A percentile compares a stretch with the other conserved stretches of the same genome.
These are phyloP conservation scores for Neurospora tetrasperma DNA, from an alignment of 495 filamentous ascomycete species.

Conservation along the genomic window DNA sequence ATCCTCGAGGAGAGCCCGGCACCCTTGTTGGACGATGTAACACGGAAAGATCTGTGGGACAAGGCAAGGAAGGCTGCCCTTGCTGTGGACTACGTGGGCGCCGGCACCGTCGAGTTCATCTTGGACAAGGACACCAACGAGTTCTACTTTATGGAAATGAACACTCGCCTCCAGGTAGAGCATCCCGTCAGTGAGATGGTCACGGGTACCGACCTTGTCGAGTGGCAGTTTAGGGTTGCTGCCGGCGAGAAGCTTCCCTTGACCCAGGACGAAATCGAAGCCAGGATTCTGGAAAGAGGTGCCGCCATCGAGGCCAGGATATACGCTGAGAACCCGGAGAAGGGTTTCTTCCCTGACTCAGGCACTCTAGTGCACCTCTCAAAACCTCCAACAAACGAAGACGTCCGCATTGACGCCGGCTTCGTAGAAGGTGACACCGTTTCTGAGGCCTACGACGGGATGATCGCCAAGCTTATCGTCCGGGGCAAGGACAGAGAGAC, in stretches of 20 bases:
- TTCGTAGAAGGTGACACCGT: constrained; percentile 87
- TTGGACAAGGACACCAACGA: constrained; percentile 89
- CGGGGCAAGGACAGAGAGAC: constrained; percentile 64
- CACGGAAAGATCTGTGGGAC: constrained; percentile 82
- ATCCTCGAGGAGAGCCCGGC: constrained; percentile 95
- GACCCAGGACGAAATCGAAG: constrained; percentile 72
- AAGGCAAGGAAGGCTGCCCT: constrained; percentile 84
- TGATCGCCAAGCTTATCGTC: constrained; percentile 99
- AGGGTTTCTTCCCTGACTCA: constrained; percentile 87
- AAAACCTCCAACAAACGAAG: constrained; percentile 55
- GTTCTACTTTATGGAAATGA: constrained; percentile 99
- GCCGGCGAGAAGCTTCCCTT: constrained; percentile 80
- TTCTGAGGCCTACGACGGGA: constrained; percentile 93
- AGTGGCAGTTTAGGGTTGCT: constrained; percentile 92
- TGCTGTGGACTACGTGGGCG: constrained; percentile 90
- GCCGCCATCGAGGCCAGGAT: constrained; percentile 93
- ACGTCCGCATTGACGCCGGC: constrained; percentile 83
- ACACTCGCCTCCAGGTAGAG: constrained; percentile 92
- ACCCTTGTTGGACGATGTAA: constrained; percentile 66
- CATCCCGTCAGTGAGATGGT: constrained; percentile 97
- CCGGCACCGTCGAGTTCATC: constrained; percentile 97
- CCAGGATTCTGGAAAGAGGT: constrained; percentile 61
- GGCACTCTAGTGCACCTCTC: constrained; percentile 77
- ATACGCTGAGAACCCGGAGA: constrained; percentile 88
- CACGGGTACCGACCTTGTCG: constrained; percentile 86